Evolutionary conservation across 2,329 filamentous ascomycete species (phyloP), one percentile per base, ranked within the genome.

Genomic region (Xylaria sp.): DNA sequence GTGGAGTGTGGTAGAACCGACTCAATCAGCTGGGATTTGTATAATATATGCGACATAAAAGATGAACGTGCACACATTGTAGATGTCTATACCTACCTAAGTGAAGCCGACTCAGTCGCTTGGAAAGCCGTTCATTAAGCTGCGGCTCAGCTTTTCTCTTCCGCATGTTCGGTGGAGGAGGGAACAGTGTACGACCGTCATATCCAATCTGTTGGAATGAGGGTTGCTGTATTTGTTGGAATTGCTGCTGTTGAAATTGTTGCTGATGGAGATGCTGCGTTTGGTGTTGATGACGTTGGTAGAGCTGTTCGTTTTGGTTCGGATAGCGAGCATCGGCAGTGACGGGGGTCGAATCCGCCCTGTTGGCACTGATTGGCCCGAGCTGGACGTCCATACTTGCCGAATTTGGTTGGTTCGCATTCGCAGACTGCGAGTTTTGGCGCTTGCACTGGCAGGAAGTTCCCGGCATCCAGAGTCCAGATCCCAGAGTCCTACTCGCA

Each of bases 51-150:
- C 48, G 48, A 30, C 48, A 34, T 50, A 44, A 56, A 60, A 48
- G 51, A 55, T 3, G 11, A 57, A 42, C 3, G 37, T 23, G 55
- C 35, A 58, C 54, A 16, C 46, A 48, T 48, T 30, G 30, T 30
- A 50, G 11, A 18, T 50, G 30, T 34, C 23, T 53, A 59, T 54
- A 74, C 78, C 58, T 84, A 94, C 91, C 89, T 65, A 97, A 77
- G 72, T 92, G 92, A 58, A 97, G 81, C 55, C 90, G 78, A 71
- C 91, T 90, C 73, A 97, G 81, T 65, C 89, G 83, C 78, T 97
- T 97, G 52, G 89, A 88, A 64, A 97, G 82, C 55, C 92, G 87
- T 76, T 95, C 84, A 65, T 83, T 85, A 68, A 83, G 79, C 62
- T 83, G 82, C 11, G 74, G 72, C 56, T 84, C 81, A 59, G 84